Evolutionary conservation across 2,329 filamentous ascomycete species (phyloP).

Genomic region (Ophiobolus disseminans): DNA sequence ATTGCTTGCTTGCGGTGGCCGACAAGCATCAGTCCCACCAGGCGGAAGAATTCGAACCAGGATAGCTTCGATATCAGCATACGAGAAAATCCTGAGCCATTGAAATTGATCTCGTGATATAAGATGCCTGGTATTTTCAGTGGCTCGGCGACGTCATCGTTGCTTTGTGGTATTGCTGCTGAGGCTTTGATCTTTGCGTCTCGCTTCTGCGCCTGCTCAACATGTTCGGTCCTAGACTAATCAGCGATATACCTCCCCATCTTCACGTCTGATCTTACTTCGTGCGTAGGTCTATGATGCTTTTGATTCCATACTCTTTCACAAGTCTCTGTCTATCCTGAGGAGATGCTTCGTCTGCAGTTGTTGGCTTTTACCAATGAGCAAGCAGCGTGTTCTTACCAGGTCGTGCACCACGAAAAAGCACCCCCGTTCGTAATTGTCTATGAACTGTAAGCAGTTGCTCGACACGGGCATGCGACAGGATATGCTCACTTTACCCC

Average conservation of each 20-base stretch:
- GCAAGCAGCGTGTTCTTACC: conserved; percentile 22
- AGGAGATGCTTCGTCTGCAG: conserved; percentile 71
- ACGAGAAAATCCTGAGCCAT: conserved; percentile 73
- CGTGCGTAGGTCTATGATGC: conserved; percentile 80
- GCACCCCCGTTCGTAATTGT: conserved; percentile 31
- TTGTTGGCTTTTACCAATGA: conserved; percentile 6
- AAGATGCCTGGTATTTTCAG: conserved; percentile 68
- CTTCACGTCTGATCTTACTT: conserved; percentile 58
- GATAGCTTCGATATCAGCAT: conserved; percentile 72
- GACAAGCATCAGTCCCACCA: conserved; percentile 68
- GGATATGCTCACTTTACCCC: conserved; percentile 19
- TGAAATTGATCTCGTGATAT: conserved; percentile 75
- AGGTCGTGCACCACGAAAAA: conserved; percentile 47
- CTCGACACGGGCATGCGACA: background rate
- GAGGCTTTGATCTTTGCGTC: conserved; percentile 56
- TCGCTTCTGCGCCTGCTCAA: conserved; percentile 70
- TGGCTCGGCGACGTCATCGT: conserved; percentile 61
- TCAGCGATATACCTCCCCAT: conserved; percentile 5
- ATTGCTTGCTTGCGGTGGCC: conserved; percentile 75
- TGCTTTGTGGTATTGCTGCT: conserved; percentile 55
- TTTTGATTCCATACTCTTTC: conserved; percentile 69
- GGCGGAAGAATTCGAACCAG: conserved; percentile 69
- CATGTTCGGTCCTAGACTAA: conserved; percentile 70
- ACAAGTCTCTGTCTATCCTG: conserved; percentile 67
- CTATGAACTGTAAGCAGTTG: conserved; percentile 19